Percentiles rank a stretch among this genome's conserved stretches.
Evolutionary conservation across 73 alveolate species (phyloP).

Genomic region (Symbiodinium pilosum): DNA sequence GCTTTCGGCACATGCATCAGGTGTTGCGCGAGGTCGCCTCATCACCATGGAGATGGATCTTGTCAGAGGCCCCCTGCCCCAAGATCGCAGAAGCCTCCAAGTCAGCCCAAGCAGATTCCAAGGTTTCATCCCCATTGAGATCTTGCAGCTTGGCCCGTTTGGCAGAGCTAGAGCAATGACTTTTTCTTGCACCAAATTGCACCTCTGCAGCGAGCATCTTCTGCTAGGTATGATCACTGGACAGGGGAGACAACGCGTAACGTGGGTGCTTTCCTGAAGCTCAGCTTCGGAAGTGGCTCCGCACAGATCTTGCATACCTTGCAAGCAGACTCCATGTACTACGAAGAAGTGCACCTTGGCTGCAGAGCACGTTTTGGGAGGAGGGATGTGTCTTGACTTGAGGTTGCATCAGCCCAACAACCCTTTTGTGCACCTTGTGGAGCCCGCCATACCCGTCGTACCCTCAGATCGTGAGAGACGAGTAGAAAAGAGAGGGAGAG

Average conservation of each 20-base stretch:
- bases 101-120: too few species aligned
- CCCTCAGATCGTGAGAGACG: too few species aligned
- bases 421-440: conserved; percentile 61
- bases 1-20: background rate
- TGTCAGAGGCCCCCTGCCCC: conserved; percentile 1
- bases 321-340: conserved; percentile 87
- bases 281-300: conserved; percentile 53
- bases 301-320: conserved; percentile 34
- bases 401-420: conserved; percentile 63
- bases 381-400: background rate
- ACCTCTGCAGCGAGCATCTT: background rate
- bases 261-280: conserved; percentile 30
- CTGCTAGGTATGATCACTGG: conserved; percentile 86
- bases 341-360: conserved; percentile 45
- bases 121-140: conserved; percentile 16
- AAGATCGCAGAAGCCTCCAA: background rate
- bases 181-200: background rate
- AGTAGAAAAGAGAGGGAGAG: too few species aligned
- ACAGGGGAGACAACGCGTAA: conserved; percentile 89
- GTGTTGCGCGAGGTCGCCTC: background rate
- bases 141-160: background rate
- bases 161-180: background rate
- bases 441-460: conserved; percentile 63
- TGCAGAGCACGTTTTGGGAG: background rate
- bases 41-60: conserved; percentile 43